These are phyloP conservation scores for Solanum virginianum DNA, from an alignment of 257 asterid genomes.

Conservation along the genomic window DNA sequence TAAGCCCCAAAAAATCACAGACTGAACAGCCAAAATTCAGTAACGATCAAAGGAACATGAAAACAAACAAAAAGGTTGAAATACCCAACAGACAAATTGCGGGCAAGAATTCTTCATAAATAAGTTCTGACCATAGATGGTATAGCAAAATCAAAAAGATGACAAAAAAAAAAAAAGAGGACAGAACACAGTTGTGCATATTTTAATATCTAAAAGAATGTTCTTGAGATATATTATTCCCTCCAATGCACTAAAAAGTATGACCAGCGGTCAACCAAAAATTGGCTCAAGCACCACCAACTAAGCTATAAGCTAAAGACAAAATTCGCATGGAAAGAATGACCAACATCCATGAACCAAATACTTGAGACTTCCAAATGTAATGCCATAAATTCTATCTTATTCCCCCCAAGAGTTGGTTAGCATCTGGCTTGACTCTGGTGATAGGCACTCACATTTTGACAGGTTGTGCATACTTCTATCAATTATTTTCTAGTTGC, in stretches of 20 bases:
- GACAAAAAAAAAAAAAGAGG: background rate
- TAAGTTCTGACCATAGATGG: background rate
- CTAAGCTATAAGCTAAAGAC: background rate
- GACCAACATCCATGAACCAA: background rate
- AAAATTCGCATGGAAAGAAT: background rate
- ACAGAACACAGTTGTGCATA: background rate
- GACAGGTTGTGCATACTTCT: background rate
- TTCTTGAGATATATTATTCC: background rate
- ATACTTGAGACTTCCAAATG: background rate
- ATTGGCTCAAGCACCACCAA: background rate
- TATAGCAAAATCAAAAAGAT: background rate
- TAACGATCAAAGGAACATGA: background rate
- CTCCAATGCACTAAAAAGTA: background rate
- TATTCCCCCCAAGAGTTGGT: background rate
- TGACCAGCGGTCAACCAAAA: background rate
- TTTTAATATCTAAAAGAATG: background rate
- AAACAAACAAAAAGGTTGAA: background rate
- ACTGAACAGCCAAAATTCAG: background rate
- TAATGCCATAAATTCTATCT: background rate
- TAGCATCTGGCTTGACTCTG: background rate
- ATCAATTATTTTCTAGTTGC: background rate
- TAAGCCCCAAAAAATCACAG: background rate
- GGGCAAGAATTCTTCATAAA: background rate
- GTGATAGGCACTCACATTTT: background rate
- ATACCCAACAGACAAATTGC: background rate